A percentile compares a stretch with the other conserved stretches of the same genome.
Evolutionary conservation across 805 yeast genomes (phyloP).

Genomic region (Cyberlindnera subsufficiens): DNA sequence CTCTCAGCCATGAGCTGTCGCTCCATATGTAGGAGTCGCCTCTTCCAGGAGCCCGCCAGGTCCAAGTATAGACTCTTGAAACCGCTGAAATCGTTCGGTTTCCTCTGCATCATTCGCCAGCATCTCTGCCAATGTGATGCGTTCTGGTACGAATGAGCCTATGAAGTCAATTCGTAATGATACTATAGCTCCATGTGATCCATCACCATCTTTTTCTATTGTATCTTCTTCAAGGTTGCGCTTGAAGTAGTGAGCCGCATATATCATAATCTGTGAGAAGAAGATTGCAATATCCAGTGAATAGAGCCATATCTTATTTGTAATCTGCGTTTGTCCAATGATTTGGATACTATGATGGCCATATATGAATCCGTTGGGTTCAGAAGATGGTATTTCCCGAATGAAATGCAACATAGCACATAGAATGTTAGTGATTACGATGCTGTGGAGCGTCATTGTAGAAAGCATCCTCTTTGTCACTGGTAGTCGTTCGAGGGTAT

Average conservation of each 20-base stretch:
- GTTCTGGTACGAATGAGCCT: background rate
- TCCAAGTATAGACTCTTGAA: background rate
- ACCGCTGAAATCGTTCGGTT: background rate
- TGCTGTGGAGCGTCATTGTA: conserved; percentile 9
- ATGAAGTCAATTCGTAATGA: conserved; percentile 11
- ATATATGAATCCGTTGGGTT: conserved; percentile 19
- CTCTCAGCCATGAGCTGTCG: background rate
- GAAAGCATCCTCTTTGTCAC: conserved; percentile 7
- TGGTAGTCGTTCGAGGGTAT: background rate
- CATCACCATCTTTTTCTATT: conserved; percentile 16
- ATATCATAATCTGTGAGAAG: conserved; percentile 13
- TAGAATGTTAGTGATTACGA: conserved; percentile 8
- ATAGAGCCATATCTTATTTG: conserved; percentile 11
- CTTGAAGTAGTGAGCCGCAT: conserved; percentile 7
- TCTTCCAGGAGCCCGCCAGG: too few relatives aligned
- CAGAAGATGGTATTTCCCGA: conserved; percentile 18
- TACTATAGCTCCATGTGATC: conserved; percentile 17
- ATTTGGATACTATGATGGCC: conserved; percentile 23
- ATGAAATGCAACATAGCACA: conserved; percentile 9
- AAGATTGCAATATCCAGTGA: conserved; percentile 13
- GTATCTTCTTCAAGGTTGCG: background rate
- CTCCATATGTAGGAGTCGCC: background rate
- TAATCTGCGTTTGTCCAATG: conserved; percentile 20
- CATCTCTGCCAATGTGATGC: background rate
- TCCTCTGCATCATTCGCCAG: background rate